phyloP scores from a whole-genome alignment of 441 rosid species.

The Jatropha multifida region DNA sequence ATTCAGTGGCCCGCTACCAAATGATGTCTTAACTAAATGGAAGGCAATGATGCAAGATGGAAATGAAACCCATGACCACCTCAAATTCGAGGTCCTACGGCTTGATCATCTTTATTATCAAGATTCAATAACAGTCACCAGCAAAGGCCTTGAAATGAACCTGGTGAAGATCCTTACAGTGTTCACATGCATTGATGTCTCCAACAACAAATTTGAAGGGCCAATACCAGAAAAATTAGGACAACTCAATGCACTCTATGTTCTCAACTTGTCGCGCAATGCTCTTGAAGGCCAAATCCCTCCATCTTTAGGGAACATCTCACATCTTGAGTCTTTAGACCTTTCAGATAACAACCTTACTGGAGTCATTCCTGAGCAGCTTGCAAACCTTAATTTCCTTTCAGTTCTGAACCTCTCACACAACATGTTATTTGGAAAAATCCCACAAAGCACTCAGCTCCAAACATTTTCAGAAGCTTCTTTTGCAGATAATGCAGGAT shows the following conservation, averaged over 20 bases:
- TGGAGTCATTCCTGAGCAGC: conserved; percentile 16
- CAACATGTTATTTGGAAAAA: conserved; percentile 1
- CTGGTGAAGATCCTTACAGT: conserved; percentile 44
- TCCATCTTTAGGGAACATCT: neutral
- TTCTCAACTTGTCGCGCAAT: conserved; percentile 24
- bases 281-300: conserved; percentile 12
- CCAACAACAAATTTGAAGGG: conserved; percentile 15
- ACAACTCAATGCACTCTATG: conserved; percentile 5
- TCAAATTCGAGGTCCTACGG: neutral
- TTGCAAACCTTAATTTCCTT: conserved; percentile 11
- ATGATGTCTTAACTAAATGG: conserved; percentile 17
- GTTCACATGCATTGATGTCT: conserved; percentile 35
- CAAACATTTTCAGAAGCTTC: conserved; percentile 24
- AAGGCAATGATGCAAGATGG: conserved; percentile 20
- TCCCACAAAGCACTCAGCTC: conserved; percentile 15
- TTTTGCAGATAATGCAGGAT: conserved; percentile 27
- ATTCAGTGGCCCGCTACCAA: conserved; percentile 29
- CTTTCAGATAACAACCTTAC: conserved; percentile 3
- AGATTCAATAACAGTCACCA: conserved; percentile 45
- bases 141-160: conserved; percentile 49
- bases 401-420: conserved; percentile 16
- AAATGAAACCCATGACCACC: conserved; percentile 4
- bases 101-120: conserved; percentile 21
- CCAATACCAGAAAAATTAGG: conserved; percentile 11
- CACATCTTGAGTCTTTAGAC: conserved; percentile 18